Evolutionary conservation across 805 yeast species (phyloP), one percentile per base, ranked within the genome.

Genomic region (Hagleromyces aurorensis): DNA sequence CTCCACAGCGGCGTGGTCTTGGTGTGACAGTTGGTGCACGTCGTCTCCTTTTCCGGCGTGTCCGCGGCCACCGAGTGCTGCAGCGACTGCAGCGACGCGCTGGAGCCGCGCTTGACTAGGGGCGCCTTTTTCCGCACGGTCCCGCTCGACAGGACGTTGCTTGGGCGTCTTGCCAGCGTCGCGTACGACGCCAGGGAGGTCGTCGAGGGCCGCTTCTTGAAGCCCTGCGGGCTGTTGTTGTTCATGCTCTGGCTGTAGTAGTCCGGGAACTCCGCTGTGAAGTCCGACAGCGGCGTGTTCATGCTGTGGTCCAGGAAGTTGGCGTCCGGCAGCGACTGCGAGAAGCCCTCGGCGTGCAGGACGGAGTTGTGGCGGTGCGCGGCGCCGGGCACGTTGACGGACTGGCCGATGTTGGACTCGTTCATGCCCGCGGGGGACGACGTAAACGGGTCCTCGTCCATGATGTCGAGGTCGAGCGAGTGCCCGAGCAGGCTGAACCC

Each of bases 1-100:
- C 97, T 65, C 97, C 97, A 89, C 16, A 89, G 55, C 2, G 97
- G 97, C 0, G 97, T 87, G 7, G 89, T 86, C 40, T 67, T 72
- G 0, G 97, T 87, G 41, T 76, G 78, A 56, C 97, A 87, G 57
- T 87, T 89, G 13, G 87, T 75, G 57, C 97, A 87, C 25, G 61
- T 63, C 2, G 62, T 65, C 16, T 38, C 46, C 13, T 27, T 9
- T 38, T 25, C 13, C 21, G 30, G 25, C 7, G 25, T 3, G 5
- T n/a, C 25, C 15, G 16, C 7, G 7, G 26, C 16, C 16, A 23
- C 7, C 9, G 26, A 19, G 18, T 24, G 25, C 14, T 27, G 25
- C 20, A 15, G 30, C 12, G 30, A 25, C 12, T 21, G 13, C 20
- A 27, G 7, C 8, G 25, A 13, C 9, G 10, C 25, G 14, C 21